These are phyloP conservation scores for Phytophthora tubulina DNA, from an alignment of 352 stramenopile species.

Conservation along the genomic window DNA sequence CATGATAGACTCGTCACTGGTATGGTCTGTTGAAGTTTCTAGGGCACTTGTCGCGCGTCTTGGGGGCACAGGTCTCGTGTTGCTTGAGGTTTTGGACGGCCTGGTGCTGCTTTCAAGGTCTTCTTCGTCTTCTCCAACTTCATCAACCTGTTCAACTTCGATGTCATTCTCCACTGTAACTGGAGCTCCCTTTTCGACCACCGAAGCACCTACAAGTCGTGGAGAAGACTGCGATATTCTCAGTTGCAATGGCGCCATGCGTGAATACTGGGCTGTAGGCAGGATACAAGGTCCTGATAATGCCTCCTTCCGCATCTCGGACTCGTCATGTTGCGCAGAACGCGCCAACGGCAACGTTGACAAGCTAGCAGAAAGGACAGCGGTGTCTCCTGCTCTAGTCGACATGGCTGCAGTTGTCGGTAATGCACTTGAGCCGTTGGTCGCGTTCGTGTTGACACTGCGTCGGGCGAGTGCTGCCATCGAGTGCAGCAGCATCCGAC, in stretches of 20 bases:
- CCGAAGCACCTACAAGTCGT: slow-evolving; percentile 31
- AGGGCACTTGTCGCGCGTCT: slow-evolving; percentile 32
- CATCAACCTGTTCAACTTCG: slow-evolving; percentile 3
- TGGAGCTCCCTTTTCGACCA: slow-evolving; percentile 24
- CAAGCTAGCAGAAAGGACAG: slow-evolving; percentile 39
- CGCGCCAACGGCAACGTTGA: slow-evolving; percentile 34
- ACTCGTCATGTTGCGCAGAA: slow-evolving; percentile 20
- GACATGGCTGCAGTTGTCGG: slow-evolving; percentile 7
- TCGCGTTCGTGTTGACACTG: slow-evolving; percentile 20
- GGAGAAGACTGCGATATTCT: slow-evolving; percentile 43
- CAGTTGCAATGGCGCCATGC: slow-evolving; percentile 26
- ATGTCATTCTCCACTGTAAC: neutral
- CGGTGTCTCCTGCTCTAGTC: slow-evolving; percentile 27
- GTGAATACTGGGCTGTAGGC: slow-evolving; percentile 12
- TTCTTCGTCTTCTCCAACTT: slow-evolving; percentile 29
- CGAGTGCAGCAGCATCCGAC: slow-evolving; percentile 44
- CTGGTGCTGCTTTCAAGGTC: slow-evolving; percentile 13
- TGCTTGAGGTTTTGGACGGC: neutral
- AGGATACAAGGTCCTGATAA: slow-evolving; percentile 25
- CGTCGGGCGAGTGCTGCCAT: slow-evolving; percentile 50
- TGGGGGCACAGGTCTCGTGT: neutral
- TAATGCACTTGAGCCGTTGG: slow-evolving; percentile 8
- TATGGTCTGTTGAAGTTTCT: slow-evolving; percentile 38
- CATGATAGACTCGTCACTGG: slow-evolving; percentile 60
- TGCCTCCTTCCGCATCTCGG: slow-evolving; percentile 27